Conservation (phyloP, 1,139 yeast genomes). For the Yamadazyma membranifaciens region DNA sequence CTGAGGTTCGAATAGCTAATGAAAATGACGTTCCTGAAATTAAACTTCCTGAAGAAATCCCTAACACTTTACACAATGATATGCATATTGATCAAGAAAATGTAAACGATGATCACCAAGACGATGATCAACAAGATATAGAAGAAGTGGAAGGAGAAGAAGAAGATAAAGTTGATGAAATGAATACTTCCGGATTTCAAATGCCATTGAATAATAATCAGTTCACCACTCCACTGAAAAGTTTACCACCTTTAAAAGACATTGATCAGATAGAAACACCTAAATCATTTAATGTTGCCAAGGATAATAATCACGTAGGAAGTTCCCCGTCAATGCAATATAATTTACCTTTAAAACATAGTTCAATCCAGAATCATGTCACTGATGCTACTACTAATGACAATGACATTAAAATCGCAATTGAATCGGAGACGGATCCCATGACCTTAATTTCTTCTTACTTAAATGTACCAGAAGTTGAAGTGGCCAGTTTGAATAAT, state of each 20-base stretch:
- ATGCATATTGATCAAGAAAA: conserved; percentile 2
- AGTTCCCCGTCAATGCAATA: conserved; percentile 24
- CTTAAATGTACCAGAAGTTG: conserved; percentile 29
- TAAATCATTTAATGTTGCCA: conserved; percentile 41
- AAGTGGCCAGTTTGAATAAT: conserved; percentile 20
- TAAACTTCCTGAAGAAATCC: not conserved
- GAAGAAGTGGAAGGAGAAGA: conserved; percentile 2
- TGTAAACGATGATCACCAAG: not conserved
- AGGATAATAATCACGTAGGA: conserved; percentile 20
- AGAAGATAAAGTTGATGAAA: conserved; percentile 11
- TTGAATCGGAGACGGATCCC: conserved; percentile 4
- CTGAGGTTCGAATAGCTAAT: conserved; percentile 2
- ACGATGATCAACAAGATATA: too few relatives aligned
- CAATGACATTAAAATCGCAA: not conserved
- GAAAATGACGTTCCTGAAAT: conserved; percentile 1
- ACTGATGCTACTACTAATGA: conserved; percentile 1
- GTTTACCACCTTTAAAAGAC: conserved; percentile 44
- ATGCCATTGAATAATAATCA: conserved; percentile 14
- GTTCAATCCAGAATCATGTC: not conserved
- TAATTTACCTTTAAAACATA: conserved; percentile 7
- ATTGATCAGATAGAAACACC: conserved; percentile 45
- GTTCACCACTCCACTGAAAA: conserved; percentile 45
- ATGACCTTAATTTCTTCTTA: conserved; percentile 25
- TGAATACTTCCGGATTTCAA: conserved; percentile 9
- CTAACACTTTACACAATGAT: conserved; percentile 2